Percentiles rank a stretch among this genome's conserved stretches.
Evolutionary conservation across 1,139 yeast species (phyloP).

Genomic region (Suhomyces bribrorum): DNA sequence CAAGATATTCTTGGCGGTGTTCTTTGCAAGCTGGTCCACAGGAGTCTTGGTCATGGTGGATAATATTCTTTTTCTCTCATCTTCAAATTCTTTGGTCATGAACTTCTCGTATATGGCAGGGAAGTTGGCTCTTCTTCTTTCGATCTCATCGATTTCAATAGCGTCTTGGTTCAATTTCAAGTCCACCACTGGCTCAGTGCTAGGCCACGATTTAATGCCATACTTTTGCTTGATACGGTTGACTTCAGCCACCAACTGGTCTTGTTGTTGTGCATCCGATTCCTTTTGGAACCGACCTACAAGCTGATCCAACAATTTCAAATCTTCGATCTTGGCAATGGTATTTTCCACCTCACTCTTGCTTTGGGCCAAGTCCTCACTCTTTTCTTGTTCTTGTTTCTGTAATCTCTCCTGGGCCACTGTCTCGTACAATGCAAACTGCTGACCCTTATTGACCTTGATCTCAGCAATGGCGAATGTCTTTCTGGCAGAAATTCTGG

Average conservation of each 20-base stretch:
- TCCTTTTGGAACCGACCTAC: constrained; percentile 35
- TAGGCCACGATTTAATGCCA: constrained; percentile 63
- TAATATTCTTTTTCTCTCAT: constrained; percentile 31
- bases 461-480: constrained; percentile 94
- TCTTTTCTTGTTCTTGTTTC: constrained; percentile 57
- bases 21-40: constrained; percentile 36
- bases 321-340: constrained; percentile 49
- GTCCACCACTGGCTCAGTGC: constrained; percentile 41
- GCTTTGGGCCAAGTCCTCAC: constrained; percentile 49
- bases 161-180: constrained; percentile 42
- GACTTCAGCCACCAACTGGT: constrained; percentile 42
- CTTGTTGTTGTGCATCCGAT: constrained; percentile 39
- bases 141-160: constrained; percentile 29
- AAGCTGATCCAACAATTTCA: constrained; percentile 46
- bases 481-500: constrained; percentile 82
- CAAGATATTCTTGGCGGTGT: constrained; percentile 53
- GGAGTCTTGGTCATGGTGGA: constrained; percentile 24
- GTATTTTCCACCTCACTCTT: constrained; percentile 40
- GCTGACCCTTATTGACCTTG: constrained; percentile 85
- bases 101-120: constrained; percentile 36
- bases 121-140: constrained; percentile 34
- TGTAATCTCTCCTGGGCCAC: constrained; percentile 69
- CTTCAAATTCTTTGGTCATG: constrained; percentile 31
- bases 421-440: constrained; percentile 76
- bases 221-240: constrained; percentile 51